Evolutionary conservation across 176 grass and related monocot genomes (phyloP).

Genomic region (Oryza meridionalis): DNA sequence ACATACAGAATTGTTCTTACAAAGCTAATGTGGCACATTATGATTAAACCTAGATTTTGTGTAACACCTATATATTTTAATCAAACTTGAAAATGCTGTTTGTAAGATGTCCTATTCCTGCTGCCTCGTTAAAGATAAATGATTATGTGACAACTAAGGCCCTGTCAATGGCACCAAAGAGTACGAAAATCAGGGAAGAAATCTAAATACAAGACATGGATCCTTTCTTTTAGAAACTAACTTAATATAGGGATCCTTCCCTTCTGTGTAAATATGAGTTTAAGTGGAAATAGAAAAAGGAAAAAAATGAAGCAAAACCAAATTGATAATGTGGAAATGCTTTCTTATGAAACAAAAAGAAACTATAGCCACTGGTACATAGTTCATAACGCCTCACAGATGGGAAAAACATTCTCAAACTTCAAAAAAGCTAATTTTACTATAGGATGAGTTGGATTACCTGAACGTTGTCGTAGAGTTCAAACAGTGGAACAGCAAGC

Average conservation of each 20-base stretch:
- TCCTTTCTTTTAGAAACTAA: neutral
- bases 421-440: neutral
- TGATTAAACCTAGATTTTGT: too few species aligned
- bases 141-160: constrained; percentile 2
- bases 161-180: neutral
- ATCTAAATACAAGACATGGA: neutral
- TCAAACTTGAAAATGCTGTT: too few species aligned
- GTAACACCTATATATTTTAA: too few species aligned
- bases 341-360: neutral
- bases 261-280: neutral
- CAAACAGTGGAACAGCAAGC: constrained; percentile 98
- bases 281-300: neutral
- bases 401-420: neutral
- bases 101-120: neutral
- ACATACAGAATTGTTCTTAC: too few species aligned
- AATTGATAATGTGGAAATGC: neutral
- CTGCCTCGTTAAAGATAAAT: neutral
- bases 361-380: neutral
- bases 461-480: constrained; percentile 98
- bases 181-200: neutral
- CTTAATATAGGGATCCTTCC: neutral
- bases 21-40: too few species aligned
- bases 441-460: constrained; percentile 39
- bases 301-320: neutral
- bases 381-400: neutral